phyloP scores from a whole-genome alignment of 305 asterid species.

The Fraxinus ornus region DNA sequence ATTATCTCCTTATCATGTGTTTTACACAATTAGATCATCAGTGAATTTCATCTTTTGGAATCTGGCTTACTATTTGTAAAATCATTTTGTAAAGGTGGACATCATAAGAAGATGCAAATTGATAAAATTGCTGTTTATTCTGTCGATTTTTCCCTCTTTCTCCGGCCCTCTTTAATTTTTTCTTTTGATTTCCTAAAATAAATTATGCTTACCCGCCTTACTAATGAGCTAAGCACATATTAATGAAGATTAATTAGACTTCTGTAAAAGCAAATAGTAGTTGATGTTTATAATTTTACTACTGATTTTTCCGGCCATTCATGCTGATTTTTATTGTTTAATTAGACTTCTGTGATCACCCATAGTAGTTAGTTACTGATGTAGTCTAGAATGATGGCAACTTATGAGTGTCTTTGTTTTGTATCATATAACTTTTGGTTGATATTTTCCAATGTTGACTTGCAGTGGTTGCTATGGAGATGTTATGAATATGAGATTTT shows the following conservation, averaged over 20 bases:
- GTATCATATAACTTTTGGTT: no score
- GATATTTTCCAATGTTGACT: no score
- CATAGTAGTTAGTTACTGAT: no score
- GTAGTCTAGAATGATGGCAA: no score
- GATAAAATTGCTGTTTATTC: conserved; percentile 1
- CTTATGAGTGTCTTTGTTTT: no score
- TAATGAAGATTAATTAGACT: conserved; percentile 4
- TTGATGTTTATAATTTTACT: not conserved
- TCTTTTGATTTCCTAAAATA: not conserved
- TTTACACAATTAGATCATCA: conserved; percentile 14
- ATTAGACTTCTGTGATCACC: no score
- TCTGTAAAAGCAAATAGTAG: not conserved
- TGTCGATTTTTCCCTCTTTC: not conserved
- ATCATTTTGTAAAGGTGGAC: not conserved
- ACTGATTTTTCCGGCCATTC: no score
- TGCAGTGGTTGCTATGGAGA: no score
- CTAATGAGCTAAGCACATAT: not conserved
- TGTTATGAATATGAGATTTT: no score
- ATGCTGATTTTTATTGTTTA: no score
- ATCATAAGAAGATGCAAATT: conserved; percentile 19
- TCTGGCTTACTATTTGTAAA: conserved; percentile 2
- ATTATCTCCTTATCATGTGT: conserved; percentile 1
- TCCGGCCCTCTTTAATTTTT: not conserved
- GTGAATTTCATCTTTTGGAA: not conserved
- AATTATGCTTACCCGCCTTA: conserved; percentile 13